A percentile compares a stretch with the other conserved stretches of the same genome.
phyloP scores from a whole-genome alignment of 1,284 basidiomycete species.

The Apiotrichum brassicae region DNA sequence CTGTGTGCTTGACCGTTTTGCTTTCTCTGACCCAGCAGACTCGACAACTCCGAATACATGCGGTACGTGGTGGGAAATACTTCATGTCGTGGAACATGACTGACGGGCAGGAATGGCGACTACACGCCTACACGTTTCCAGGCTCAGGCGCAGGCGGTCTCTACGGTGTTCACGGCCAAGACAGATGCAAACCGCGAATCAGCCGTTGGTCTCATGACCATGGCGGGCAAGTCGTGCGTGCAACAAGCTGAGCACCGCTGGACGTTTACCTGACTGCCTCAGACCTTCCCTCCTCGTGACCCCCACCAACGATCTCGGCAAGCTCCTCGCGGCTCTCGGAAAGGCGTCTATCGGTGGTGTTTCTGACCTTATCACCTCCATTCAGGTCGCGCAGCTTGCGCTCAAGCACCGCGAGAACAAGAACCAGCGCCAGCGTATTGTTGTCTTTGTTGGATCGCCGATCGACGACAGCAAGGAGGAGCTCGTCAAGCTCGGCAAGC shows the following conservation, averaged over 20 bases:
- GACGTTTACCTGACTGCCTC: conserved; percentile 4
- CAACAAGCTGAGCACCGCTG: too few species aligned
- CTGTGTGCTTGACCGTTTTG: neutral
- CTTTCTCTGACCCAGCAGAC: conserved; percentile 48
- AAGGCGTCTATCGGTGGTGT: conserved; percentile 66
- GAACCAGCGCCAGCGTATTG: conserved; percentile 89
- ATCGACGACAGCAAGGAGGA: conserved; percentile 63
- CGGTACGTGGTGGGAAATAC: conserved; percentile 44
- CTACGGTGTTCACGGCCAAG: conserved; percentile 85
- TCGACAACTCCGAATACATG: conserved; percentile 94
- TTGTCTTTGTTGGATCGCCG: conserved; percentile 89
- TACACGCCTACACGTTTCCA: conserved; percentile 81
- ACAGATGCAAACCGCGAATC: conserved; percentile 94
- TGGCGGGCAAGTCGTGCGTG: conserved; percentile 85
- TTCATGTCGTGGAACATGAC: conserved; percentile 3
- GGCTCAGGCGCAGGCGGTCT: conserved; percentile 88
- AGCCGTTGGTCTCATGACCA: conserved; percentile 94
- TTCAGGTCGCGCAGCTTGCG: conserved; percentile 90
- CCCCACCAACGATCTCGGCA: conserved; percentile 89
- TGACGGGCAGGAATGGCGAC: conserved; percentile 66
- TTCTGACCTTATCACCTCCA: conserved; percentile 78
- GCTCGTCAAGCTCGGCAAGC: conserved; percentile 85
- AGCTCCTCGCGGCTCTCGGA: conserved; percentile 77
- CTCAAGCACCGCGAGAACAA: conserved; percentile 98
- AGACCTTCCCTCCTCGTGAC: conserved; percentile 94